phyloP scores from a whole-genome alignment of 495 filamentous ascomycete genomes.

The Lichina pygmaea region DNA sequence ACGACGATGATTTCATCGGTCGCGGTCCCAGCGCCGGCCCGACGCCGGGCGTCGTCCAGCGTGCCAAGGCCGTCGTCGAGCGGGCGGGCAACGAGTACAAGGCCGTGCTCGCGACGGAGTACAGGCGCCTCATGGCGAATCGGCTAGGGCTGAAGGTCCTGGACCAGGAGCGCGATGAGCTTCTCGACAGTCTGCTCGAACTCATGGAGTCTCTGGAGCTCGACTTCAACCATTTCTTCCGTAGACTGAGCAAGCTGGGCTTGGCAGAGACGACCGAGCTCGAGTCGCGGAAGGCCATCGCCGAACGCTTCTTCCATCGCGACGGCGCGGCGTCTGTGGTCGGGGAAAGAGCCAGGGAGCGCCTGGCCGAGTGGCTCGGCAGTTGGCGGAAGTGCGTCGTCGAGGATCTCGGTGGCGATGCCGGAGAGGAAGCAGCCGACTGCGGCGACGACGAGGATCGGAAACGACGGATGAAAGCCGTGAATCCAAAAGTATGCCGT shows the following conservation, averaged over 20 bases:
- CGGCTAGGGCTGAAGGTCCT: conserved; percentile 39
- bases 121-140: conserved; percentile 52
- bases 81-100: conserved; percentile 64
- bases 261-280: conserved; percentile 31
- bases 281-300: conserved; percentile 25
- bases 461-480: conserved; percentile 42
- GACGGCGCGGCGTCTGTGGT: conserved; percentile 30
- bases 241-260: conserved; percentile 33
- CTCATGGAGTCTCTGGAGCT: conserved; percentile 50
- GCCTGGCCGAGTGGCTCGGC: conserved; percentile 49
- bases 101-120: conserved; percentile 58
- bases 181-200: conserved; percentile 63
- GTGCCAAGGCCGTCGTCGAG: conserved; percentile 60
- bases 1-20: conserved; percentile 38
- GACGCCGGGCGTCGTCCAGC: conserved; percentile 38
- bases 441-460: conserved; percentile 25
- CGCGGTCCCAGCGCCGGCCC: conserved; percentile 42
- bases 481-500: conserved; percentile 47
- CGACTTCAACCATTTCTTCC: conserved; percentile 84
- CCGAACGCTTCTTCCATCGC: conserved; percentile 41
- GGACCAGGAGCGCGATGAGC: conserved; percentile 20
- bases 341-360: conserved; percentile 32
- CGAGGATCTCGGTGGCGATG: conserved; percentile 36
- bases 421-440: too few relatives aligned
- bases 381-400: conserved; percentile 38